These are phyloP conservation scores for Hypocreales sp. DNA, from an alignment of 2,329 filamentous ascomycete species.

Conservation along the genomic window DNA sequence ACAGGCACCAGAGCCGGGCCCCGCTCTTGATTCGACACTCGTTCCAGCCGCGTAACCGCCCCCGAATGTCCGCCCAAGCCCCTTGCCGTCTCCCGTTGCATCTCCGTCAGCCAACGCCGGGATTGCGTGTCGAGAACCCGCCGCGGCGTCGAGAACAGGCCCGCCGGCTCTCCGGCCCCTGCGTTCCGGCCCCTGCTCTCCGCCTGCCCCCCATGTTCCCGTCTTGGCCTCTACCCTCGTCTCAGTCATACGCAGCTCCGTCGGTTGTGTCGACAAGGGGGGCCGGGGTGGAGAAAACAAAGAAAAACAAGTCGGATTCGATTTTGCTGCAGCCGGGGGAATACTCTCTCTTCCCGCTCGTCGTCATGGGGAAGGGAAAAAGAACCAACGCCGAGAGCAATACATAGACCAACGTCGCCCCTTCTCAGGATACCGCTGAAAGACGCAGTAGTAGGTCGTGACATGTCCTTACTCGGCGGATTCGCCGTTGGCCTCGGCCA, in stretches of 20 bases:
- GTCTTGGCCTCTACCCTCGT: constrained; percentile 14
- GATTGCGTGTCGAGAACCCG: constrained; percentile 2
- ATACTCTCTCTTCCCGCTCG: constrained; percentile 27
- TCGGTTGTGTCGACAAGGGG: too few relatives aligned
- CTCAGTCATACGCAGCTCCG: constrained; percentile 13
- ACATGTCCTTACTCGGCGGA: constrained; percentile 30
- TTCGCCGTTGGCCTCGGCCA: constrained; percentile 38
- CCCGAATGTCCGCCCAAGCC: constrained; percentile 7
- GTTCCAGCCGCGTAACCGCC: constrained; percentile 4
- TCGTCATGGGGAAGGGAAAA: constrained; percentile 21
- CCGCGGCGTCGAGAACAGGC: constrained; percentile 2
- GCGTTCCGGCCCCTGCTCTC: too few relatives aligned
- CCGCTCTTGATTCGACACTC: constrained; percentile 2
- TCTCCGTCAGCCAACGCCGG: too few relatives aligned
- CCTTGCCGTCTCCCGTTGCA: constrained; percentile 3
- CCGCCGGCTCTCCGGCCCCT: not conserved
- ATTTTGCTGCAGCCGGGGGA: constrained; percentile 23
- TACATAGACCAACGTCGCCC: constrained; percentile 29
- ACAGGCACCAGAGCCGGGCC: constrained; percentile 3
- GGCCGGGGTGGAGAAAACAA: constrained; percentile 16
- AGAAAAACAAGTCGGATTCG: constrained; percentile 19
- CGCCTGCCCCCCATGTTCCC: constrained; percentile 5
- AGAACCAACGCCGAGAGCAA: constrained; percentile 33
- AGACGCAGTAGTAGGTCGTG: constrained; percentile 13
- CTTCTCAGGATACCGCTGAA: constrained; percentile 15